A percentile compares a stretch with the other conserved stretches of the same genome.
phyloP scores from a whole-genome alignment of 805 yeast genomes.

The Kodamaea neixiangensis region DNA sequence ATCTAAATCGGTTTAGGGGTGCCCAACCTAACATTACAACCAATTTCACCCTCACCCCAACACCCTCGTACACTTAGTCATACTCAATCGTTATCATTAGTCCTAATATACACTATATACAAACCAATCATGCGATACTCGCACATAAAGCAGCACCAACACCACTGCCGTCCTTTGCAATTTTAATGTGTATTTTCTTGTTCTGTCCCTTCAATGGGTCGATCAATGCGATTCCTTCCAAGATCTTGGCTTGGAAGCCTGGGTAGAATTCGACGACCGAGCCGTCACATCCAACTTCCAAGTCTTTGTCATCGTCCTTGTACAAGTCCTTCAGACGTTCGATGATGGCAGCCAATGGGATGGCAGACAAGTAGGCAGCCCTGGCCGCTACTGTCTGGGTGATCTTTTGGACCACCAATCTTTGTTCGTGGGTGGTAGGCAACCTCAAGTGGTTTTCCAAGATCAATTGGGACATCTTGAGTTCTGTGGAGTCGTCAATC shows the following conservation, averaged over 20 bases:
- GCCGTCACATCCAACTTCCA: conserved; percentile 95
- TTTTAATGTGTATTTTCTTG: conserved; percentile 70
- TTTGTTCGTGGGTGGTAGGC: conserved; percentile 70
- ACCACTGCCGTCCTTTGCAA: conserved; percentile 95
- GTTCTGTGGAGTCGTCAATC: conserved; percentile 75
- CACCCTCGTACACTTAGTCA: not conserved
- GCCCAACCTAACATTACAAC: too few relatives aligned
- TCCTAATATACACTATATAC: conserved; percentile 1
- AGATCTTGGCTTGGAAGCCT: conserved; percentile 75
- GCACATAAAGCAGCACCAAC: conserved; percentile 98
- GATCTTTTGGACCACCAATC: conserved; percentile 67
- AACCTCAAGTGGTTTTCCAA: conserved; percentile 66
- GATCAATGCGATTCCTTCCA: conserved; percentile 73
- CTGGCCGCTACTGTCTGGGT: conserved; percentile 82
- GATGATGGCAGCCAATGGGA: conserved; percentile 86
- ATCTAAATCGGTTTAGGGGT: too few relatives aligned
- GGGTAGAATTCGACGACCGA: conserved; percentile 94
- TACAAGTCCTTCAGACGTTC: conserved; percentile 64
- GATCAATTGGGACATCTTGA: conserved; percentile 69
- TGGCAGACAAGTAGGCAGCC: conserved; percentile 87
- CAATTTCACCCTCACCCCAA: not conserved
- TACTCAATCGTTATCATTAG: not conserved
- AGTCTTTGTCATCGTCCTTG: conserved; percentile 53
- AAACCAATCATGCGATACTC: conserved; percentile 22
- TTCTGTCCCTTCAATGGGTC: conserved; percentile 75